Conservation (phyloP, 192 early-diverging fungal species). For the Entomortierella lignicola region DNA sequence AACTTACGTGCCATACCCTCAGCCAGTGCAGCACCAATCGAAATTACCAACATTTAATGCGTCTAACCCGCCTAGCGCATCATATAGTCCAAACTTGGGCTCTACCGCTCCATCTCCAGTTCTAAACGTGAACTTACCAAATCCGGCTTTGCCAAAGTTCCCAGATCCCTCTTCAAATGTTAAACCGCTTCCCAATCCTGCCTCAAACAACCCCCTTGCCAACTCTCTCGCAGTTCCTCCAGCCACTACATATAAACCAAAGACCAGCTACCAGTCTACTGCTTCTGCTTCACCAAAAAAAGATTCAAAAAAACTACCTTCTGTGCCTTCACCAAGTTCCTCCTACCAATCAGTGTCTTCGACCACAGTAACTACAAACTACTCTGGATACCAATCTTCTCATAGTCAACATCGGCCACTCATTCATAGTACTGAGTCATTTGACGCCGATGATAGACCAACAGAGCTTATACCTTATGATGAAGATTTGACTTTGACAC, state of each 20-base stretch:
- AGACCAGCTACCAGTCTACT: conserved; percentile 37
- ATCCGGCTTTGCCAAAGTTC: background rate
- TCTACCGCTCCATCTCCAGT: conserved; percentile 1
- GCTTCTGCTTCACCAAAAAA: conserved; percentile 35
- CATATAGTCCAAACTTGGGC: conserved; percentile 30
- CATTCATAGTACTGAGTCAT: conserved; percentile 22
- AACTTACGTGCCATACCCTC: conserved; percentile 15
- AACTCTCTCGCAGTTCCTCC: conserved; percentile 17
- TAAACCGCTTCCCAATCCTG: background rate
- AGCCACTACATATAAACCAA: conserved; percentile 27
- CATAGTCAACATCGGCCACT: conserved; percentile 35
- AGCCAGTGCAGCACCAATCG: background rate
- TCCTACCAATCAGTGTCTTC: conserved; percentile 30
- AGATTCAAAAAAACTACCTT: conserved; percentile 11
- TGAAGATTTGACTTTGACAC: conserved; percentile 2
- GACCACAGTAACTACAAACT: background rate
- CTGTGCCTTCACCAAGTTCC: conserved; percentile 10
- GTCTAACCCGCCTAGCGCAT: conserved; percentile 1
- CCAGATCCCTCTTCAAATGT: background rate
- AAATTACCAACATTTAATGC: background rate
- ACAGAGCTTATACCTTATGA: conserved; percentile 44
- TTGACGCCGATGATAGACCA: conserved; percentile 47
- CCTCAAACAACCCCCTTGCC: background rate
- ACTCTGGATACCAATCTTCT: conserved; percentile 22
- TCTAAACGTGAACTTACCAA: background rate